Percentiles rank a stretch among this genome's conserved stretches.
Evolutionary conservation across 306 rosid species (phyloP).

Genomic region (Citrullus mucosospermus): DNA sequence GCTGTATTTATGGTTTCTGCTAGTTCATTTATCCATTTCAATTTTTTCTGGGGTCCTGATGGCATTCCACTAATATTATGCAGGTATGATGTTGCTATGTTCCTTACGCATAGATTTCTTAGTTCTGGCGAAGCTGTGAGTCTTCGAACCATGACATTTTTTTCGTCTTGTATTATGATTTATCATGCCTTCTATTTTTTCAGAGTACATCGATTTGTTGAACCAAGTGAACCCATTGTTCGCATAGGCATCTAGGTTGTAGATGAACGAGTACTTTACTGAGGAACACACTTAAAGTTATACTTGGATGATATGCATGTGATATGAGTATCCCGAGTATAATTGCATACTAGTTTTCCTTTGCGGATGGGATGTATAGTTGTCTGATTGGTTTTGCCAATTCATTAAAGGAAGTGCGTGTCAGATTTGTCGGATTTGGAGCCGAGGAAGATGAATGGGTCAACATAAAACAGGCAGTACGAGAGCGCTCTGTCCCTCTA

Average conservation of each 20-base stretch:
- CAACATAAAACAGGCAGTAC: conserved; percentile 44
- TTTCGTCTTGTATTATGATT: background rate
- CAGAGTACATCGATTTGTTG: background rate
- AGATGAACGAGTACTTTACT: background rate
- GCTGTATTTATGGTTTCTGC: background rate
- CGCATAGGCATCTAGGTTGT: background rate
- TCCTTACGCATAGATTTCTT: conserved; percentile 55
- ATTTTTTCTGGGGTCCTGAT: background rate
- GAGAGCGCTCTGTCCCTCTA: conserved; percentile 77
- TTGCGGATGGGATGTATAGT: background rate
- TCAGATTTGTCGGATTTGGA: conserved; percentile 88
- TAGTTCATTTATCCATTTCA: background rate
- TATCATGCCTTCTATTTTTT: background rate
- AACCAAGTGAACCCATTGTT: background rate
- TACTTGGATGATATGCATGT: background rate
- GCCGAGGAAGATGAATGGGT: conserved; percentile 94
- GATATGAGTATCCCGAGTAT: background rate
- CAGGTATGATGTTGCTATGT: conserved; percentile 88
- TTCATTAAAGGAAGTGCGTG: conserved; percentile 86
- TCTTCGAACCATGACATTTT: conserved; percentile 1
- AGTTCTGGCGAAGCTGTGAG: conserved; percentile 83
- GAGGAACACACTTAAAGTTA: background rate
- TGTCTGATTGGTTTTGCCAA: conserved; percentile 27
- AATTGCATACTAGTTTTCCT: background rate
- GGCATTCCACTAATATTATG: conserved; percentile 14